phyloP scores from a whole-genome alignment of 169 alveolate species.

The Plasmodium yoelii region DNA sequence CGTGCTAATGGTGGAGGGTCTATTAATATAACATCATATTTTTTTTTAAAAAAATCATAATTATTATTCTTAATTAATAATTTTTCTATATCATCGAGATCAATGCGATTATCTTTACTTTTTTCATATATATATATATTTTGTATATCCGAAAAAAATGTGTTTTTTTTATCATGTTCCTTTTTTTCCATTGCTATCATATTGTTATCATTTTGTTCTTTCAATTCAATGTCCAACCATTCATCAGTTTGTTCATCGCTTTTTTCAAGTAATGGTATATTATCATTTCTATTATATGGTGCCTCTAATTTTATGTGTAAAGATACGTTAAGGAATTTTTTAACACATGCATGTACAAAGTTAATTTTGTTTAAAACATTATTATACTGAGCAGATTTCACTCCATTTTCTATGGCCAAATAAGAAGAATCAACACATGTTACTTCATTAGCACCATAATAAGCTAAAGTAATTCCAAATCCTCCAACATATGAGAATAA shows the following conservation, averaged over 20 bases:
- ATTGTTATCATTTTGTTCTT: background rate
- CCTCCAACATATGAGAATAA: constrained; percentile 78
- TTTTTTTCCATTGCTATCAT: background rate
- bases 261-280: background rate
- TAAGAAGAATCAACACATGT: constrained; percentile 79
- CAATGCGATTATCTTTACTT: constrained; percentile 1
- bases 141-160: constrained; percentile 29
- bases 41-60: constrained; percentile 64
- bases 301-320: constrained; percentile 5
- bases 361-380: constrained; percentile 51
- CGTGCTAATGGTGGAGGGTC: constrained; percentile 76
- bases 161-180: background rate
- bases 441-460: constrained; percentile 79
- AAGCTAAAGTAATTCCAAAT: constrained; percentile 79
- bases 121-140: constrained; percentile 61
- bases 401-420: constrained; percentile 67
- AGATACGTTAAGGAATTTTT: constrained; percentile 40
- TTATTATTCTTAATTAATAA: constrained; percentile 52
- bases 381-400: constrained; percentile 70
- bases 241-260: background rate
- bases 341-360: constrained; percentile 69
- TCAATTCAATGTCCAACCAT: background rate
- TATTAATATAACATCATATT: constrained; percentile 73
- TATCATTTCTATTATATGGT: background rate
- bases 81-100: constrained; percentile 42